Percentiles rank a stretch among this genome's conserved stretches.
Evolutionary conservation across 2,329 filamentous ascomycete genomes (phyloP).

Genomic region (Septoria linicola): DNA sequence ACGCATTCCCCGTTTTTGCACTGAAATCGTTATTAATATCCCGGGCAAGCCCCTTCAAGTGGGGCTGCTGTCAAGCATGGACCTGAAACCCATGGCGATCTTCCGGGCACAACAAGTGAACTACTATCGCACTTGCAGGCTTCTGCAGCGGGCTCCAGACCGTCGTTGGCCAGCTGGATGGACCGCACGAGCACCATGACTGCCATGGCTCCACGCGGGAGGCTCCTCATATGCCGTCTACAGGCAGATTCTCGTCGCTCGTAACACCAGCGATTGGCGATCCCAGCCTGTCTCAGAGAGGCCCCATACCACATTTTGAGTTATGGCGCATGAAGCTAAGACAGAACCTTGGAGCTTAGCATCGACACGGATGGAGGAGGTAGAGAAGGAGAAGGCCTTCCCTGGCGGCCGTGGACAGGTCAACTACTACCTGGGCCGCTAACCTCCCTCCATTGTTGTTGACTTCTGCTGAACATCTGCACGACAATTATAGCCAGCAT

Average conservation of each 20-base stretch:
- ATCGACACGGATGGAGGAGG: conserved; percentile 5
- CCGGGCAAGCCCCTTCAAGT: conserved; percentile 9
- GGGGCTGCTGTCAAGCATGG: conserved; percentile 9
- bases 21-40: not conserved
- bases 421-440: conserved; percentile 9
- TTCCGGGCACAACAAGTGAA: conserved; percentile 10
- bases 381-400: conserved; percentile 20
- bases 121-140: conserved; percentile 15
- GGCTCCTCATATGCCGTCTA: conserved; percentile 15
- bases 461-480: not conserved
- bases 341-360: conserved; percentile 24
- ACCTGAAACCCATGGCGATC: conserved; percentile 16
- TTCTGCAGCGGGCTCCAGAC: conserved; percentile 5
- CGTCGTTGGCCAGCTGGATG: conserved; percentile 10
- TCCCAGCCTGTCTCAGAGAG: conserved; percentile 24
- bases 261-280: conserved; percentile 15
- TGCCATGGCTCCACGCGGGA: conserved; percentile 10
- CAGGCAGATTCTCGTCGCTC: conserved; percentile 19
- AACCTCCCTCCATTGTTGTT: conserved; percentile 1
- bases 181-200: conserved; percentile 10
- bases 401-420: conserved; percentile 2
- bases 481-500: not conserved
- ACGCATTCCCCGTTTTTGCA: not conserved
- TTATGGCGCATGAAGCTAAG: conserved; percentile 27
- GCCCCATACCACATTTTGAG: conserved; percentile 21